Percentiles rank a stretch among this genome's conserved stretches.
Evolutionary conservation across 352 stramenopile species (phyloP).

Genomic region (Phytophthora syringae): DNA sequence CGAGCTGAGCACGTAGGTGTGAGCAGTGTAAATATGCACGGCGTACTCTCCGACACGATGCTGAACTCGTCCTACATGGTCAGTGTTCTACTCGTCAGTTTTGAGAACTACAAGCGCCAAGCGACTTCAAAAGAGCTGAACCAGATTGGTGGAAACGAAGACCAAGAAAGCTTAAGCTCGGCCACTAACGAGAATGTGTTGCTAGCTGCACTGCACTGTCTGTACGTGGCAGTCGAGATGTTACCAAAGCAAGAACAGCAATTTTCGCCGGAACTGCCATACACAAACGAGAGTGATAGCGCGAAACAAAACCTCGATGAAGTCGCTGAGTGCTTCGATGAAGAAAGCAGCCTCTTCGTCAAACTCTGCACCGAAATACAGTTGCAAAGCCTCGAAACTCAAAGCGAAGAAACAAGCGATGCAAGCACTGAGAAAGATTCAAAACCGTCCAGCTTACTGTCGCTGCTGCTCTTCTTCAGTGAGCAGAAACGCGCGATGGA

Average conservation of each 20-base stretch:
- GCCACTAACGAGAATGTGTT: slow-evolving; percentile 59
- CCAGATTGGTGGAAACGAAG: background rate
- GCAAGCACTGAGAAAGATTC: background rate
- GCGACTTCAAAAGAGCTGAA: background rate
- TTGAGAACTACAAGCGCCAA: slow-evolving; percentile 46
- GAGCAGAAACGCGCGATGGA: slow-evolving; percentile 29
- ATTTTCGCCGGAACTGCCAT: background rate
- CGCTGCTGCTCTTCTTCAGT: slow-evolving; percentile 28
- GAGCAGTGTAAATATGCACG: slow-evolving; percentile 38
- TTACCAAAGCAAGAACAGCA: slow-evolving; percentile 17
- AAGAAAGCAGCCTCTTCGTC: slow-evolving; percentile 41
- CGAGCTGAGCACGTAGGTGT: slow-evolving; percentile 14
- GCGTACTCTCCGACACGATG: slow-evolving; percentile 44
- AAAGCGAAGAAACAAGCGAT: background rate
- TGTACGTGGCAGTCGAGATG: slow-evolving; percentile 57
- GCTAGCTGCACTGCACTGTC: slow-evolving; percentile 54
- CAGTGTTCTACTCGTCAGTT: slow-evolving; percentile 49
- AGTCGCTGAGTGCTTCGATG: slow-evolving; percentile 40
- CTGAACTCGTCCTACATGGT: slow-evolving; percentile 58
- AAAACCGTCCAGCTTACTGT: slow-evolving; percentile 32
- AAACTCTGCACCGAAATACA: slow-evolving; percentile 51
- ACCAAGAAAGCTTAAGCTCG: slow-evolving; percentile 5
- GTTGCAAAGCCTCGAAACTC: background rate
- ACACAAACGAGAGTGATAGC: background rate
- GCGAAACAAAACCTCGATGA: slow-evolving; percentile 22